Evolutionary conservation across 257 asterid genomes (phyloP), one percentile per base, ranked within the genome.

Genomic region (Solanum lycopersicoides): DNA sequence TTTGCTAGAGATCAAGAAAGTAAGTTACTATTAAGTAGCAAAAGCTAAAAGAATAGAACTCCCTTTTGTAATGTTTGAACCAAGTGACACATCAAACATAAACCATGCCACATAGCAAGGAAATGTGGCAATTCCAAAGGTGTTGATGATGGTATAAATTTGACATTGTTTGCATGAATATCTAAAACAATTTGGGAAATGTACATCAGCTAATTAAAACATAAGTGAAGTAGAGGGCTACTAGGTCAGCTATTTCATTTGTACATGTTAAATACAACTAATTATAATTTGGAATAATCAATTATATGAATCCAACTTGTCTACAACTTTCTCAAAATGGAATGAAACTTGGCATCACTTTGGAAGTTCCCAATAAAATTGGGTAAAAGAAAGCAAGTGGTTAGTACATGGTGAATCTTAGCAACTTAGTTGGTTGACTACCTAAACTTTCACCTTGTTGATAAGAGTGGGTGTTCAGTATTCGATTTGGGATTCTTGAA

Each of bases 71-170:
- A 79, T 82, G 45, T 82, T 82, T 47, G 21, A 10, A 18, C 4
- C 23, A n/a, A 88, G 76, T 79, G 92, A 86, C 92, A 80, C 87
- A 59, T 88, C 45, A 37, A 37, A 37, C 37, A 72, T 72, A 42
- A 71, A 41, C 45, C 13, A 42, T 86, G 89, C 87, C 90, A 87
- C 89, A 60, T 83, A 42, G 86, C 77, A 9, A 79, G 88, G 88
- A 47, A 85, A 77, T 66, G 89, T 88, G 88, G 86, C 86, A 83
- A 42, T 41, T 83, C 47, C 85, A 87, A 72, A 65, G 65, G 20
- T 82, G 12, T 82, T 82, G 85, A 82, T 83, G 92, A 76, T 68
- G 69, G 12, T 13, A 63, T 87, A 76, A 85, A 32, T 60, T 76
- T 87, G 89, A 85, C 83, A 39, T 21, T 66, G 25, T 89, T 83